Base-by-base conservation (phyloP, 2,329 filamentous ascomycete genomes). In the Aspergillus glaucus region DNA sequence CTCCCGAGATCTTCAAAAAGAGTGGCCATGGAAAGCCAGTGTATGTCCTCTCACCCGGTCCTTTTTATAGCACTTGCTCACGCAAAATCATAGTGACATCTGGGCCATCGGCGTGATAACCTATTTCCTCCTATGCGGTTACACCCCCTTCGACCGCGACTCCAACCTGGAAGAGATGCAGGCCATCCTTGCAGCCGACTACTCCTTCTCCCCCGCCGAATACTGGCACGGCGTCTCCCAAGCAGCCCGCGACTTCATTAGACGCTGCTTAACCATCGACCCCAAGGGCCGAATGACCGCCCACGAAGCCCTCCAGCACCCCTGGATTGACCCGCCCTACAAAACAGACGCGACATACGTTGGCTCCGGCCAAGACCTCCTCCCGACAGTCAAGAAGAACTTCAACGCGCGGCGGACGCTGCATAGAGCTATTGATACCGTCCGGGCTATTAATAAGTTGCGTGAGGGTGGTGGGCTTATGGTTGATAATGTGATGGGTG, bases 141-240 rank as follows among this genome's bases (percentile, higher is more conserved):
- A 97, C 74, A 98, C 93, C 1, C 93, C 93, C 10, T 98, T 98
- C 68, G 93, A 98, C 72, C 87, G 93, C 48, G 93, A 97, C 70
- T 92, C 85, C 60, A 95, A 98, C 71, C 85, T 97, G 63, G 93
- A 98, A 75, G 93, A 98, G 75, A 97, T 98, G 92, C 92, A 97
- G 75, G 93, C 93, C 60, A 98, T 98, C 65, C 82, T 97, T 49
- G 87, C 90, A 54, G 93, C 93, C 51, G 92, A 97, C 74, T 98
- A 97, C 76, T 87, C 84, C 64, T 98, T 97, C 71, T 92, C 88
- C 3, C 93, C 93, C 1, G 74, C 88, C 53, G 92, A 96, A 67
- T 97, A 97, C 78, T 98, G 93, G 93, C 87, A 91, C 54, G 89
- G 88, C 52, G 92, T 98, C 53, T 95, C 89, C 21, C 78, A 85